phyloP scores from a whole-genome alignment of 164 flowering plant species.

The Warburgia ugandensis region DNA sequence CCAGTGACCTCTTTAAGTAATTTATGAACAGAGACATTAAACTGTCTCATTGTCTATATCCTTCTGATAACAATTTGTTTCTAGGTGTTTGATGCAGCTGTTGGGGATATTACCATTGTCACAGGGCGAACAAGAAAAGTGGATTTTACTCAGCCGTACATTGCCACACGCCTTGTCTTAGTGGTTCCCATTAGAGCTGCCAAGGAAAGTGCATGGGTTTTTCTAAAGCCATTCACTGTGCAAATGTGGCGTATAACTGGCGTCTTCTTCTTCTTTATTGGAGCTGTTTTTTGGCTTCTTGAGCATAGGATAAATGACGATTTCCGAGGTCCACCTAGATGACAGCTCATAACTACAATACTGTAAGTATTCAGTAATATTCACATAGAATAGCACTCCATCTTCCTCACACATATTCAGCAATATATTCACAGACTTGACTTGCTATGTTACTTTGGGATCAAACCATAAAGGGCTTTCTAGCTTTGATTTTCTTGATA shows the following conservation, averaged over 20 bases:
- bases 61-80: too few relatives aligned
- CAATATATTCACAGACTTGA: too few relatives aligned
- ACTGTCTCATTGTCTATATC: too few relatives aligned
- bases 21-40: too few relatives aligned
- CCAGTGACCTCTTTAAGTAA: too few relatives aligned
- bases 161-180: conserved; percentile 58
- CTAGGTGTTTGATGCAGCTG: conserved; percentile 70
- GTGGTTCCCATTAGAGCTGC: conserved; percentile 50
- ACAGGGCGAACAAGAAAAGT: conserved; percentile 58
- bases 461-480: too few relatives aligned
- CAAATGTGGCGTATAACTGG: conserved; percentile 68
- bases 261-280: conserved; percentile 60
- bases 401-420: too few relatives aligned
- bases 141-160: conserved; percentile 82
- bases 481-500: too few relatives aligned
- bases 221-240: conserved; percentile 64
- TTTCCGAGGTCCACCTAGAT: conserved; percentile 71
- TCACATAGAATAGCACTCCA: too few relatives aligned
- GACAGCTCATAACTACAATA: conserved; percentile 55
- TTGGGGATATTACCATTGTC: conserved; percentile 74
- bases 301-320: conserved; percentile 74
- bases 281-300: conserved; percentile 66
- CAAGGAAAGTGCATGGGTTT: conserved; percentile 70
- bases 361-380: conserved; percentile 50
- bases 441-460: too few relatives aligned